phyloP scores from a whole-genome alignment of 2,329 filamentous ascomycete genomes.

The Fusarium oxysporum region DNA sequence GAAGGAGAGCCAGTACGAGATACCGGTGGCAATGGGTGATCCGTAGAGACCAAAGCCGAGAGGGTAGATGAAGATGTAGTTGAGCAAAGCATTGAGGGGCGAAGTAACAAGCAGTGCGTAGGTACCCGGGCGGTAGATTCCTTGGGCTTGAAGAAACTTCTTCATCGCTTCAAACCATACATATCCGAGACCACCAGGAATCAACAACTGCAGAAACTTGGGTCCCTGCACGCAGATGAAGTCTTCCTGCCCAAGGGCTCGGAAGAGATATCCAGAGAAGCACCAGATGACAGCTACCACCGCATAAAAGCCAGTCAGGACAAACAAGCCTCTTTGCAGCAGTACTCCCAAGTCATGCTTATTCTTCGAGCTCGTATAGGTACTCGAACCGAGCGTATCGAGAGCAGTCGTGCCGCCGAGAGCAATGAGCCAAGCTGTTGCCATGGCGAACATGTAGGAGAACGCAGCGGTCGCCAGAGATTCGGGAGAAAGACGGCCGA shows the following conservation, averaged over 20 bases:
- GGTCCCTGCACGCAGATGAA: slow-evolving; percentile 80
- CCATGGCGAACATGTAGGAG: slow-evolving; percentile 94
- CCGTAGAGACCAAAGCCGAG: slow-evolving; percentile 79
- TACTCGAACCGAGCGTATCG: slow-evolving; percentile 85
- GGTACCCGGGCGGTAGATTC: slow-evolving; percentile 84
- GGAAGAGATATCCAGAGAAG: slow-evolving; percentile 79
- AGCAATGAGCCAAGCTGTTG: slow-evolving; percentile 86
- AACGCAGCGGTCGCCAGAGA: slow-evolving; percentile 86
- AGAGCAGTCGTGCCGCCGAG: slow-evolving; percentile 88
- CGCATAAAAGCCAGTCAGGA: slow-evolving; percentile 78
- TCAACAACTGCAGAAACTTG: slow-evolving; percentile 77
- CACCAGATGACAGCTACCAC: slow-evolving; percentile 80
- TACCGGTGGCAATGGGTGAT: slow-evolving; percentile 83
- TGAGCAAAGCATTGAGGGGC: slow-evolving; percentile 82
- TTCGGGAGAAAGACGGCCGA: slow-evolving; percentile 82
- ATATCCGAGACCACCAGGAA: slow-evolving; percentile 86
- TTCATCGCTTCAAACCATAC: slow-evolving; percentile 90
- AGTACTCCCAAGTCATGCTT: slow-evolving; percentile 83
- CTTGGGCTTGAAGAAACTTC: slow-evolving; percentile 89
- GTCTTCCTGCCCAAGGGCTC: slow-evolving; percentile 79
- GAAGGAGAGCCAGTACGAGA: slow-evolving; percentile 89
- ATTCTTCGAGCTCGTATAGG: slow-evolving; percentile 83
- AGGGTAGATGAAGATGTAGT: slow-evolving; percentile 82
- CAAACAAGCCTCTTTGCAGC: slow-evolving; percentile 79
- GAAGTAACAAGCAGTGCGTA: slow-evolving; percentile 87